Base-by-base conservation (phyloP, 1,284 basidiomycete genomes). In the Xerocomus minutiporus region DNA sequence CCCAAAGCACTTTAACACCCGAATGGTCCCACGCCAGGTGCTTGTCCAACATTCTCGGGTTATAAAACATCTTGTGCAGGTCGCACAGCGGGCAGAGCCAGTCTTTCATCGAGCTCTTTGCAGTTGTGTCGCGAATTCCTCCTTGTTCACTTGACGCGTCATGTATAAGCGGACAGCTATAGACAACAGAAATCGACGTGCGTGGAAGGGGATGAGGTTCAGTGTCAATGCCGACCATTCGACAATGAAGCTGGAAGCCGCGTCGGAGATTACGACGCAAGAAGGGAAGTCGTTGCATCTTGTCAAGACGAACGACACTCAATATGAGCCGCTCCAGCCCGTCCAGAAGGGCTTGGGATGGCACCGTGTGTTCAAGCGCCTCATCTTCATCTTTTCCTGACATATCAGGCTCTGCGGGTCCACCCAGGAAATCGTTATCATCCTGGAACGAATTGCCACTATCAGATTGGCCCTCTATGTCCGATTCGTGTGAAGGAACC, bases 61-160 rank as follows among this genome's bases (percentile, higher is more conserved):
- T 81, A 5, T 61, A 53, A 46, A 89, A 80, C 0, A 54, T 58
- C 6, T 73, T 73, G 46, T 82, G 74, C 4, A 84, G 59, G 43
- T 75, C 70, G 61, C 86, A 89, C 15, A 88, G 55, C 0, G 86
- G 86, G 61, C 86, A 89, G 32, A 65, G 51, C 79, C 82, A 85
- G 3, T 66, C 56, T 15, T 54, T 54, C 59, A 69, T 62, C n/a
- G 50, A 58, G 32, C 57, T 61, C 43, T 34, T 61, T 41, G 53
- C 46, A 13, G 39, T 48, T 20, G 2, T 29, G 41, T n/a, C n/a
- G 9, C 34, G 48, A 40, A 29, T 13, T 11, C 36, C 38, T 42
- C 8, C 55, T 11, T 32, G 52, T n/a, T 25, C 32, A 56, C 8
- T 52, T 41, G 46, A 13, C 53, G 47, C 11, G 51, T 23, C 11